Evolutionary conservation across 257 asterid genomes (phyloP), one percentile per base, ranked within the genome.

Genomic region (Solanum paucissectum): DNA sequence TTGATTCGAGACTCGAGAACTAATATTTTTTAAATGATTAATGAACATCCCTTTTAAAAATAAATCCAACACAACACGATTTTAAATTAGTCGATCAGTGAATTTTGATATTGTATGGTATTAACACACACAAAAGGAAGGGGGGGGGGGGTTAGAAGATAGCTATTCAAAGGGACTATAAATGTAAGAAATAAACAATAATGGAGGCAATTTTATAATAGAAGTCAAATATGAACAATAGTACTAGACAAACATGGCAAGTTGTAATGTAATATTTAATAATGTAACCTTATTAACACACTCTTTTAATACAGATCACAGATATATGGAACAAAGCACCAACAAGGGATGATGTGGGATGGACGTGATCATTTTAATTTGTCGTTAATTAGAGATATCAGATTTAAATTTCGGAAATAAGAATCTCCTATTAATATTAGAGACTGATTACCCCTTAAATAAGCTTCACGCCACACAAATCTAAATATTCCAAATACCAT

Each of bases 1-100:
- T 58, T 58, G 11, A 7, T 20, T 55, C 0, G 5, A 55, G 0
- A 5, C 4, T 40, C 12, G 12, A 8, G 9, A 38, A 3, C 9
- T 3, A 38, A 8, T 38, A 0, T 38, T 8, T 0, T 1, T 8
- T 8, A 38, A 40, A 40, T 40, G 3, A 42, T 42, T 42, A 42
- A 20, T 58, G 25, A 58, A 0, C 5, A 58, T 20, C 1, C 20
- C 1, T 20, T 0, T 0, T 16, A n/a, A n/a, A n/a, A 6, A 64
- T n/a, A 64, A 64, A 0, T 0, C 8, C 16, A n/a, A 10, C 27
- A 1, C 0, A 12, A 23, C 1, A 64, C 0, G 0, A n/a, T 23
- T 10, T 10, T 64, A n/a, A n/a, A 66, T 66, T 12, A 66, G 0
- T 66, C 5, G 1, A 27, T 66, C 0, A 25, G 1, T 27, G 0